These are phyloP conservation scores for Thalassiosira mediterranea DNA, from an alignment of 352 stramenopile genomes.

Conservation along the genomic window DNA sequence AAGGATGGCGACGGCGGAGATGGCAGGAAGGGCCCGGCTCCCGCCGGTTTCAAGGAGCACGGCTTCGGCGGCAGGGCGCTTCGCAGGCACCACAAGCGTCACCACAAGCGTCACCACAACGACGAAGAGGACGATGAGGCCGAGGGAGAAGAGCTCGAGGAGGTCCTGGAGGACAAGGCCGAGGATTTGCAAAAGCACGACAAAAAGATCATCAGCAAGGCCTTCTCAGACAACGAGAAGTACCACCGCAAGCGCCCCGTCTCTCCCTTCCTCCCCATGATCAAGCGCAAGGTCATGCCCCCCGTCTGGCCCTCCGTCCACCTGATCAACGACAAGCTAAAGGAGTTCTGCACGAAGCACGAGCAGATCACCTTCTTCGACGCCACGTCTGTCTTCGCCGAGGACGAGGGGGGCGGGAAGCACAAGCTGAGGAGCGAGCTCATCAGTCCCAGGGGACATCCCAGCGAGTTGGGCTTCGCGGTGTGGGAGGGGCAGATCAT, in stretches of 20 bases:
- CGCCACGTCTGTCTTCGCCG: conserved; percentile 63
- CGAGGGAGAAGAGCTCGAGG: conserved; percentile 31
- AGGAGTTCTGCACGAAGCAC: conserved; percentile 62
- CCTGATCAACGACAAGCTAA: conserved; percentile 73
- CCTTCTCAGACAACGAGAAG: conserved; percentile 49
- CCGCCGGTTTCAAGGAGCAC: neutral
- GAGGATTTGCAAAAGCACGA: conserved; percentile 28
- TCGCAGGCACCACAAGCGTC: neutral
- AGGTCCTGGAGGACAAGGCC: conserved; percentile 34
- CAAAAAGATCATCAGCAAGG: conserved; percentile 35
- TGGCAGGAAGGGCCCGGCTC: neutral
- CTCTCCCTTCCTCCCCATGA: conserved; percentile 41
- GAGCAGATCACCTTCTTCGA: conserved; percentile 76
- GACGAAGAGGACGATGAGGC: conserved; percentile 30
- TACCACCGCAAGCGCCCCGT: conserved; percentile 55
- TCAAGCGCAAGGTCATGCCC: conserved; percentile 49
- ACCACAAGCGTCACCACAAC: neutral
- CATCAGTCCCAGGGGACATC: conserved; percentile 65
- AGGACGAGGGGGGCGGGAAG: conserved; percentile 29
- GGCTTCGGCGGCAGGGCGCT: neutral
- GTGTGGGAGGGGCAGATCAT: conserved; percentile 57
- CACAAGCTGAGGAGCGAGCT: conserved; percentile 61
- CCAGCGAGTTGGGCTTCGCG: conserved; percentile 55
- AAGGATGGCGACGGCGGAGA: conserved; percentile 1
- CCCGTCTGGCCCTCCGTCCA: conserved; percentile 74